A percentile compares a stretch with the other conserved stretches of the same genome.
Evolutionary conservation across 2,329 filamentous ascomycete genomes (phyloP).

Genomic region (Huntiella bhutanensis): DNA sequence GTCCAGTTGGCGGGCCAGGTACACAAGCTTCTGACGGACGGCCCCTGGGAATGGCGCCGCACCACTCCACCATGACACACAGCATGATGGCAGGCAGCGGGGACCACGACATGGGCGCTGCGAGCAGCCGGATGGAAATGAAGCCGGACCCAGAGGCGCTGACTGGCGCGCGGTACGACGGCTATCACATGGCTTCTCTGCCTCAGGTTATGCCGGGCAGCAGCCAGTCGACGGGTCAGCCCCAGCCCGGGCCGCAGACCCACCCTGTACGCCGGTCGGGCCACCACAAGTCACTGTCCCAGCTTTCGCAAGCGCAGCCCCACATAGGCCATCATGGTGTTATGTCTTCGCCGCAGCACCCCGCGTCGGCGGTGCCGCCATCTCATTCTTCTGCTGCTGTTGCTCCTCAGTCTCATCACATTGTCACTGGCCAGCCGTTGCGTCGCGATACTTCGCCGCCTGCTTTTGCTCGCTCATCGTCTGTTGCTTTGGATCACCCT

Average conservation of each 20-base stretch:
- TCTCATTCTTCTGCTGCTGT: neutral
- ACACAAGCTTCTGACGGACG: too few species aligned
- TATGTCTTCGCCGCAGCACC: neutral
- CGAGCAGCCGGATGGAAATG: conserved; percentile 6
- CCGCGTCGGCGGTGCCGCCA: neutral
- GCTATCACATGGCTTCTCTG: neutral
- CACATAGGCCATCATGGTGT: too few species aligned
- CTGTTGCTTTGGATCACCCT: neutral
- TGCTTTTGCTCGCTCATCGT: neutral
- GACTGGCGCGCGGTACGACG: neutral
- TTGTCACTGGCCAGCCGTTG: too few species aligned
- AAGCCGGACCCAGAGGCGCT: conserved; percentile 6
- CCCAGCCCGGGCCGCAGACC: neutral
- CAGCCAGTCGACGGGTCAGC: neutral
- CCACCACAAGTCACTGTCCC: conserved; percentile 1
- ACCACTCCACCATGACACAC: neutral
- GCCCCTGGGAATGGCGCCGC: conserved; percentile 5
- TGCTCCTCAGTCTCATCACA: neutral
- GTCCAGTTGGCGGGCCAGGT: neutral
- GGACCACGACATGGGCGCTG: neutral
- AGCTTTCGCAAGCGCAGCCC: too few species aligned
- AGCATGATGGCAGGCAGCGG: neutral
- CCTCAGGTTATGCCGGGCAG: neutral
- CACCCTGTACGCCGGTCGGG: conserved; percentile 1
- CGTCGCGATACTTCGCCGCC: neutral